phyloP scores from a whole-genome alignment of 257 asterid genomes.

The Solanum habrochaites region DNA sequence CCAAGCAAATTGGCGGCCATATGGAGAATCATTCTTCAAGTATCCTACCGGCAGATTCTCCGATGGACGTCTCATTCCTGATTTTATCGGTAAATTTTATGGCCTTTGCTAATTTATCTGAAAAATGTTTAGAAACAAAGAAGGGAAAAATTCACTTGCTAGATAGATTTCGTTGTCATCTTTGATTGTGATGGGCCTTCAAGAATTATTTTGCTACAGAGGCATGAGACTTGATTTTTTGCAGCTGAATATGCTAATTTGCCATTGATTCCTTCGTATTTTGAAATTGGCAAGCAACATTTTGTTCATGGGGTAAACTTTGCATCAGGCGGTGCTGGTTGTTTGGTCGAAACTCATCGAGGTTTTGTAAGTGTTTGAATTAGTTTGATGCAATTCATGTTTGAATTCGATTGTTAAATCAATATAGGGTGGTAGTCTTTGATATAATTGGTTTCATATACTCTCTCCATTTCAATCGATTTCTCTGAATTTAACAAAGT shows the following conservation, averaged over 20 bases:
- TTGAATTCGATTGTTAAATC: neutral
- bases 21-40: neutral
- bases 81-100: neutral
- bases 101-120: neutral
- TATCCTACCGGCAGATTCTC: neutral
- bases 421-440: neutral
- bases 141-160: too few relatives aligned
- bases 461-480: fast-evolving
- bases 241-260: neutral
- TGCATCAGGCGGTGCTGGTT: constrained; percentile 1
- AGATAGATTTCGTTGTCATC: too few relatives aligned
- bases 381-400: neutral
- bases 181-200: neutral
- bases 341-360: neutral
- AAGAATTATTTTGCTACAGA: neutral
- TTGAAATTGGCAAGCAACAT: neutral
- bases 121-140: neutral
- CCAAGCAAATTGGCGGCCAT: neutral
- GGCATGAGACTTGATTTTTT: neutral
- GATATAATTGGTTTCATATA: neutral
- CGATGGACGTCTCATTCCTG: neutral
- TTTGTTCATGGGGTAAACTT: neutral
- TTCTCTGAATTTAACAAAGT: neutral
- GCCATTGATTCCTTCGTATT: neutral
- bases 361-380: neutral